A percentile compares a stretch with the other conserved stretches of the same genome.
Conservation (phyloP, 2,329 filamentous ascomycete genomes). For the Pestalotiopsis sp. region DNA sequence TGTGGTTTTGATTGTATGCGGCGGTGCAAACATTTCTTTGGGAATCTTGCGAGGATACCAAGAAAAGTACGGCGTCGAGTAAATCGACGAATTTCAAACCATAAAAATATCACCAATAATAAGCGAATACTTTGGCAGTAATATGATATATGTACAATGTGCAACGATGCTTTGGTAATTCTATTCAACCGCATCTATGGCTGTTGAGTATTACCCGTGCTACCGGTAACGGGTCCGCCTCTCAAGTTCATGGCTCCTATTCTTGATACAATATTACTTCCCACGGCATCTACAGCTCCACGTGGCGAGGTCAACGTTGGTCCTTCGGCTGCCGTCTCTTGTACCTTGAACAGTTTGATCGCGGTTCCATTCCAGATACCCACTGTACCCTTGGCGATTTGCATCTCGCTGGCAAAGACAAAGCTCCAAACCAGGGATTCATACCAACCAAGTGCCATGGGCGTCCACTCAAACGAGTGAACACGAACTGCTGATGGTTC, state of each 20-base stretch:
- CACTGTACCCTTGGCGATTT: slow-evolving; percentile 80
- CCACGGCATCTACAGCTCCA: slow-evolving; percentile 90
- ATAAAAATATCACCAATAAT: neutral
- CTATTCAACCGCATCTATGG: neutral
- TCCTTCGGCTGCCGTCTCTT: slow-evolving; percentile 77
- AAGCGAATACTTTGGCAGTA: neutral
- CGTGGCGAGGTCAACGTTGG: slow-evolving; percentile 82
- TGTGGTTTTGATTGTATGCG: slow-evolving; percentile 84
- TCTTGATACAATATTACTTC: slow-evolving; percentile 82
- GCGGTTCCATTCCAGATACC: slow-evolving; percentile 92
- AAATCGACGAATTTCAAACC: neutral
- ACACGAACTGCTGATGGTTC: slow-evolving; percentile 75
- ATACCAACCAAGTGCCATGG: slow-evolving; percentile 90
- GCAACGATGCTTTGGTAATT: neutral
- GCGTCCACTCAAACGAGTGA: slow-evolving; percentile 93
- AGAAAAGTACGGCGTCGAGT: slow-evolving; percentile 40
- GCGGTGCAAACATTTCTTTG: slow-evolving; percentile 68
- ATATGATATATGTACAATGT: neutral
- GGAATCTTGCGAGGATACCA: slow-evolving; percentile 61
- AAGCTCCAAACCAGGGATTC: slow-evolving; percentile 93
- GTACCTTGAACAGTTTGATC: slow-evolving; percentile 86
- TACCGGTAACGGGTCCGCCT: slow-evolving; percentile 33
- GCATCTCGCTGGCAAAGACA: slow-evolving; percentile 87
- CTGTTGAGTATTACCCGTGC: neutral
- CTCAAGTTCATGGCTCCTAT: slow-evolving; percentile 80